Base-by-base conservation (phyloP, 345 rosid genomes). In the Syzygium oleosum region DNA sequence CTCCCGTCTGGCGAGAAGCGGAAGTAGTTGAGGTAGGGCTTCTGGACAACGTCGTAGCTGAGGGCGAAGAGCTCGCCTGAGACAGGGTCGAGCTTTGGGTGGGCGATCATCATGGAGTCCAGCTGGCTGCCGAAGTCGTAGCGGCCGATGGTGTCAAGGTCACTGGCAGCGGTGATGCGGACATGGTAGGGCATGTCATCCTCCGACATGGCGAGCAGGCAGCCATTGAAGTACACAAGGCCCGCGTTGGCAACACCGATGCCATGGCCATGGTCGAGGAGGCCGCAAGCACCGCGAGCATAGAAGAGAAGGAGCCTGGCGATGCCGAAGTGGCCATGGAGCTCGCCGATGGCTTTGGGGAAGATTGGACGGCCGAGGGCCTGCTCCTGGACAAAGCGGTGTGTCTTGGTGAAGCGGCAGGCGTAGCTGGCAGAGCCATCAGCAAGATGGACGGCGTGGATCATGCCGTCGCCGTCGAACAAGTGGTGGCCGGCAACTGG, bases 381-480 rank as follows among this genome's bases (percentile, higher is more conserved):
- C 52, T 93, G 91, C 59, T 96, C 99, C 84, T 96, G 98, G 53
- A 94, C 90, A n/a, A 95, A 85, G 14, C 98, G 94, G 89, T 93
- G 92, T 0, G 99, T 96, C 49, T 95, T 95, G 9, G 98, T 96
- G 91, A 95, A 94, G 85, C 99, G 94, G 90, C 99, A 93, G 38
- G 96, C 91, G 55, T 95, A 96, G 91, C 97, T 95, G 34, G 93
- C 95, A 1, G 96, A 90, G 41, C 95, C 96, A 38, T 92, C 51
- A 1, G 92, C 85, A 77, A 96, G 93, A 21, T 88, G 88, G 19
- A 96, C 95, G n/a, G 97, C 94, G 86, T 96, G 99, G 85, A 96
- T 94, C 99, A 96, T 96, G 31, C 99, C 98, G 84, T 96, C 98
- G 8, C 99, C 99, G 78, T 95, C 99, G 65, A 96, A 96, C 85